A percentile compares a stretch with the other conserved stretches of the same genome.
Evolutionary conservation across 371 early-diverging fungal genomes (phyloP).

Genomic region (Apophysomyces ossiformis): DNA sequence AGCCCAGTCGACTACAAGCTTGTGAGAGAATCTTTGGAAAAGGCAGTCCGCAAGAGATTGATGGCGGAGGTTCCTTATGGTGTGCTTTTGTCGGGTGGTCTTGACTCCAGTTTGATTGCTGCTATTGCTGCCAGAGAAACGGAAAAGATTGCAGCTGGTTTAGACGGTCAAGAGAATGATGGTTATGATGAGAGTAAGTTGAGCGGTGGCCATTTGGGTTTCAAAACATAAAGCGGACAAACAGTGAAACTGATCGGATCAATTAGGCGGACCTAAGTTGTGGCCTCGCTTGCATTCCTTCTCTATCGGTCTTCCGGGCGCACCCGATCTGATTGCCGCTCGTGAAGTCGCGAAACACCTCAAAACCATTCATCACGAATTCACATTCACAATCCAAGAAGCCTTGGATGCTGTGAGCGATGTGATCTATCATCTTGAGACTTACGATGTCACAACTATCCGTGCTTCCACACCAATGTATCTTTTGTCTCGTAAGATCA

Average conservation of each 20-base stretch:
- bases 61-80: slow-evolving; percentile 98
- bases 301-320: slow-evolving; percentile 93
- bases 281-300: slow-evolving; percentile 93
- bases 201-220: neutral
- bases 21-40: slow-evolving; percentile 81
- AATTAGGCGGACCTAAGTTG: slow-evolving; percentile 53
- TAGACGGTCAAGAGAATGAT: slow-evolving; percentile 41
- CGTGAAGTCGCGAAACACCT: slow-evolving; percentile 90
- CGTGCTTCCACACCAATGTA: slow-evolving; percentile 98
- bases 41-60: slow-evolving; percentile 90
- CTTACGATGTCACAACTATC: slow-evolving; percentile 98
- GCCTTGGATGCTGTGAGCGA: slow-evolving; percentile 94
- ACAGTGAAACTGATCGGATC: neutral
- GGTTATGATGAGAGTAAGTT: slow-evolving; percentile 73
- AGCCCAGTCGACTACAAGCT: slow-evolving; percentile 65
- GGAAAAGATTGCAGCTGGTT: slow-evolving; percentile 56
- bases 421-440: slow-evolving; percentile 95
- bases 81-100: slow-evolving; percentile 92
- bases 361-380: slow-evolving; percentile 90
- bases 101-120: slow-evolving; percentile 94
- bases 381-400: slow-evolving; percentile 94
- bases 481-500: slow-evolving; percentile 93
- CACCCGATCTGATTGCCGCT: slow-evolving; percentile 95
- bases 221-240: too few species aligned
- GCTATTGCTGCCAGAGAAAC: slow-evolving; percentile 78